Evolutionary conservation across 164 flowering plant genomes (phyloP), one percentile per base, ranked within the genome.

Genomic region (Santalum album): DNA sequence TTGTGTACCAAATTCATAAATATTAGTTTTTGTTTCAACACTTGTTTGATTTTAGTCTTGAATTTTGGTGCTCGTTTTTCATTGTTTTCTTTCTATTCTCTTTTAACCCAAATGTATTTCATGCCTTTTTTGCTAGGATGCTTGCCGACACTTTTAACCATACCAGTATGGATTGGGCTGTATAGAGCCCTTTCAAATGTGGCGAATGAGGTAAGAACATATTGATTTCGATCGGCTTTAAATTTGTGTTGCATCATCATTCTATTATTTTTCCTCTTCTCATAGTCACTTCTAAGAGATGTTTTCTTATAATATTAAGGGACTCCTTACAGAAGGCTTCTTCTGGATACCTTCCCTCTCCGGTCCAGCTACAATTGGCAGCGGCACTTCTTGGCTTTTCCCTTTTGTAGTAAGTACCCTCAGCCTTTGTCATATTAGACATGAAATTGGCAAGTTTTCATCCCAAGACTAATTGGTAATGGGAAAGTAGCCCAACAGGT

Each of bases 281-380:
- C 46, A 16, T 36, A 27, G 23, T 19, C 18, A 24, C 7, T 11
- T 19, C 56, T 66, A 20, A 59, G 58, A 29, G 3, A 55, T 53
- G 26, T 29, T 61, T 17, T 45, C 15, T 58, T 58, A 34, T n/a
- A 36, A 54, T 73, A 24, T 65, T 12, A 68, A 92, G 99, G 99
- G 99, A 34, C 92, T 92, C 47, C 86, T 92, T 46, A 75, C 94
- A 17, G 99, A 87, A 75, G 96, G 96, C 58, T 92, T 92, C 74
- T 92, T 92, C 64, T 92, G 99, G 99, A 92, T 92, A 67, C 99
- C 99, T 38, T 87, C 99, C 38, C 74, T 92, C n/a, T 77, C 96
- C 63, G 99, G 96, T 69, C 99, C 99, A 51, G 89, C 99, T 17
- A 85, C 99, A 24, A 60, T 92, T 78, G 99, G 97, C 54, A 75